Base-by-base conservation (phyloP, 1,284 basidiomycete species). In the Cerioporus squamosus region DNA sequence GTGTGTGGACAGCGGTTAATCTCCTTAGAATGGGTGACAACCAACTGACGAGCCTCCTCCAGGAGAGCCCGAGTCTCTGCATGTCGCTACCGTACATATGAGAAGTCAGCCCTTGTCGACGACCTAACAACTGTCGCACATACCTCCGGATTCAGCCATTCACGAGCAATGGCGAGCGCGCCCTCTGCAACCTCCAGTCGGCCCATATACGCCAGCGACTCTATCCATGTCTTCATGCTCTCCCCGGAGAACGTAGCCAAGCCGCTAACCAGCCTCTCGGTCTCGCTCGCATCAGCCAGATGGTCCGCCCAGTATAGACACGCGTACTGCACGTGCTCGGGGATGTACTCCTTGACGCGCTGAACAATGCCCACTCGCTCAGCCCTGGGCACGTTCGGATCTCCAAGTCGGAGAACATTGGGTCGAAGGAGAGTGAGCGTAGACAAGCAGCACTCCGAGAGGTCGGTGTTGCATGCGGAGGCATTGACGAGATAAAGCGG, bases 311-410 rank as follows among this genome's bases (percentile, higher is more conserved):
- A 64, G 31, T 59, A 40, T 14, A 53, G 10, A 36, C 60, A 59
- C n/a, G 60, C 60, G 36, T 64, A 64, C 29, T 48, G 51, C 15
- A 61, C 54, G 26, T 64, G 60, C 15, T 38, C 33, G 3, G 60
- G 53, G 9, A 63, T 43, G 43, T 44, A 15, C 17, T 2, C 22
- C 6, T 26, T 42, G 20, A 60, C 10, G 1, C 44, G 55, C 42
- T 8, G 24, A 10, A 15, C 29, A 22, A 50, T 8, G 24, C 53
- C 54, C 12, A 22, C 20, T 12, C 49, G 12, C 6, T 20, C 12
- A 4, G 22, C 38, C 39, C 23, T 48, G 5, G n/a, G 0, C 29
- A 26, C 36, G 29, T 23, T 9, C 2, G 43, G 48, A 26, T 51
- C 42, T 8, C 22, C 9, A 8, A 57, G 42, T 3, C 20, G 22